Evolutionary conservation across 2,329 filamentous ascomycete genomes (phyloP), one percentile per base, ranked within the genome.

Genomic region (Paracoccidioides brasiliensis): DNA sequence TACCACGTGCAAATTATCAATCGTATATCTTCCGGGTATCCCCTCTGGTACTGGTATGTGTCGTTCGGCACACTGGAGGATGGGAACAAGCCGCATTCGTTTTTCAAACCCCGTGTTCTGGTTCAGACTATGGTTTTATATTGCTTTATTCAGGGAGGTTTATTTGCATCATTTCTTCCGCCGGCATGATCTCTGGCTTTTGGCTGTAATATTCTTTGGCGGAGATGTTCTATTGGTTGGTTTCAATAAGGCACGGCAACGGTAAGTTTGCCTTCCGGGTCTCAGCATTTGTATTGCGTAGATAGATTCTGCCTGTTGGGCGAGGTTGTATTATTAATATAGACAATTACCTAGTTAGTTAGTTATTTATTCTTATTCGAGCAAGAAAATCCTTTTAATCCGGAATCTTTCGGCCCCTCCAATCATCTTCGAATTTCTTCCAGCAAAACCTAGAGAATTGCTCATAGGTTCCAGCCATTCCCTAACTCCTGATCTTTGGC

Each of bases 1-100:
- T 95, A 94, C 66, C 93, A 98, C 67, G 86, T 96, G 32, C 93
- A 98, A 70, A 94, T 98, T 62, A 85, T 97, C 64, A 95, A 86
- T 46, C 82, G 93, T 30, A 78, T 98, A 14, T 85, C 88, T 1
- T 95, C 90, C 0, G 91, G 84, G 0, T 95, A 91, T 69, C 87
- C 90, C 1, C 71, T 93, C 15, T 96, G 90, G 89, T 93, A 95
- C 67, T 84, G 86, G 77, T 88, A 85, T 76, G 68, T 95, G 42
- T 87, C 86, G 0, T 72, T 71, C 15, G 59, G 59, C 40, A 61
- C 65, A 14, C 57, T 70, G 46, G 58, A 61, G 37, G 56, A 61
- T 38, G 56, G 54, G 59, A 59, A 50, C 52, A 55, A 50, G 35
- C 38, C 32, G 41, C 22, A 50, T 52, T 22, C 28, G 35, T 42